Evolutionary conservation across 2,329 filamentous ascomycete genomes (phyloP).

Genomic region (Ophiognomonia clavigignenti-juglandacearum): DNA sequence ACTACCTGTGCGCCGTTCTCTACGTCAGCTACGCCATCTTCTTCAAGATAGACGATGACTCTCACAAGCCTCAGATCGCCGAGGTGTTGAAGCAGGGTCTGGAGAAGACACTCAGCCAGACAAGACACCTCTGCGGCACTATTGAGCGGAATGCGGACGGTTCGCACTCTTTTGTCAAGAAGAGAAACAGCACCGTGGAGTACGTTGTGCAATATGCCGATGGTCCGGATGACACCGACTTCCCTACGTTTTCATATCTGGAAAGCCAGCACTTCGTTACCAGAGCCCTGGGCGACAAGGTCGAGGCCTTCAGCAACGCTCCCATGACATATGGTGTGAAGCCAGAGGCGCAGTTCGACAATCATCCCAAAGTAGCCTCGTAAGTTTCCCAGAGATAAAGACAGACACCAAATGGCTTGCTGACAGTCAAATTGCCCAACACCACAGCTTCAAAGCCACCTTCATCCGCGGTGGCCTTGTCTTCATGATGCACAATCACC

Average conservation of each 20-base stretch:
- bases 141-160: conserved; percentile 34
- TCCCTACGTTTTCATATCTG: conserved; percentile 36
- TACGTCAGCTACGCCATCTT: conserved; percentile 36
- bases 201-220: conserved; percentile 35
- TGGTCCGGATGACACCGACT: conserved; percentile 24
- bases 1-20: conserved; percentile 27
- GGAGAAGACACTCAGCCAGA: conserved; percentile 19
- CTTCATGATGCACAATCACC: conserved; percentile 25
- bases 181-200: conserved; percentile 22
- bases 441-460: conserved; percentile 24
- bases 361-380: too few relatives aligned
- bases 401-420: conserved; percentile 28
- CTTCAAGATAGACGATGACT: conserved; percentile 31
- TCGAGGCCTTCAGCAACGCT: too few relatives aligned
- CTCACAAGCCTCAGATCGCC: conserved; percentile 20
- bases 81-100: conserved; percentile 23
- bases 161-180: conserved; percentile 28
- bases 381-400: conserved; percentile 31
- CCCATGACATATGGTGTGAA: too few relatives aligned
- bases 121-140: conserved; percentile 30
- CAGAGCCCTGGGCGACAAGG: too few relatives aligned
- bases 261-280: too few relatives aligned
- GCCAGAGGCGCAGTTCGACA: too few relatives aligned
- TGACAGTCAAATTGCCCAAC: too few relatives aligned
- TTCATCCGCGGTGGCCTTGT: neutral